Evolutionary conservation across 805 yeast species (phyloP).

Genomic region (Yamadazyma tumulicola): DNA sequence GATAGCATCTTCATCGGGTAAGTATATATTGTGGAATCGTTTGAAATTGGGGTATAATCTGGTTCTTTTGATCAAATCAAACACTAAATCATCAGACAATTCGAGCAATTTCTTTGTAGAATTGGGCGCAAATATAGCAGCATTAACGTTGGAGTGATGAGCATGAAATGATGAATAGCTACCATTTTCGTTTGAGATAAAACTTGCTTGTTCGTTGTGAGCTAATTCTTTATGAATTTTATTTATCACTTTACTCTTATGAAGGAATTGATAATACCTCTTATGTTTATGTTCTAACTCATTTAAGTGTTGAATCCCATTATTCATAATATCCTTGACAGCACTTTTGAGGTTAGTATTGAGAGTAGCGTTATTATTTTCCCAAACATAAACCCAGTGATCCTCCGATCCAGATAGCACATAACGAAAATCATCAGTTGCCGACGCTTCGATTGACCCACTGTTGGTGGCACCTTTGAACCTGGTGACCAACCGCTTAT

Average conservation of each 20-base stretch:
- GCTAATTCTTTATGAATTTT: conserved; percentile 23
- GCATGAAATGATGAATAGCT: conserved; percentile 74
- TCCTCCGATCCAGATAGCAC: conserved; percentile 84
- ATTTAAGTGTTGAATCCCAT: conserved; percentile 30
- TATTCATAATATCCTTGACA: conserved; percentile 31
- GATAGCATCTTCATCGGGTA: conserved; percentile 9
- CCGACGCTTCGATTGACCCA: conserved; percentile 64
- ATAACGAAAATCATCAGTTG: conserved; percentile 53
- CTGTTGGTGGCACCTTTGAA: conserved; percentile 73
- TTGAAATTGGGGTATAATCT: conserved; percentile 9
- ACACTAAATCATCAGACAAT: conserved; percentile 75
- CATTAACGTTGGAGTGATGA: conserved; percentile 68
- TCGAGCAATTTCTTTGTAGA: conserved; percentile 61
- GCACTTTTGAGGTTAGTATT: conserved; percentile 36
- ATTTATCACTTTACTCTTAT: conserved; percentile 26
- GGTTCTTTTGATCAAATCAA: conserved; percentile 47
- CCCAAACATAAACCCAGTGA: conserved; percentile 85
- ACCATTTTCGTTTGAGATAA: conserved; percentile 47
- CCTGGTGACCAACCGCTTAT: conserved; percentile 56
- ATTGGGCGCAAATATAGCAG: conserved; percentile 74
- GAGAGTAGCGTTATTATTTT: conserved; percentile 38
- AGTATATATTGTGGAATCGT: background rate
- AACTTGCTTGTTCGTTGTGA: conserved; percentile 21
- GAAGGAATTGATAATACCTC: conserved; percentile 21
- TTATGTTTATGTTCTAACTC: conserved; percentile 29